Percentiles rank a stretch among this genome's conserved stretches.
Conservation (phyloP, 352 stramenopile species). For the Phytophthora agathidicida region DNA sequence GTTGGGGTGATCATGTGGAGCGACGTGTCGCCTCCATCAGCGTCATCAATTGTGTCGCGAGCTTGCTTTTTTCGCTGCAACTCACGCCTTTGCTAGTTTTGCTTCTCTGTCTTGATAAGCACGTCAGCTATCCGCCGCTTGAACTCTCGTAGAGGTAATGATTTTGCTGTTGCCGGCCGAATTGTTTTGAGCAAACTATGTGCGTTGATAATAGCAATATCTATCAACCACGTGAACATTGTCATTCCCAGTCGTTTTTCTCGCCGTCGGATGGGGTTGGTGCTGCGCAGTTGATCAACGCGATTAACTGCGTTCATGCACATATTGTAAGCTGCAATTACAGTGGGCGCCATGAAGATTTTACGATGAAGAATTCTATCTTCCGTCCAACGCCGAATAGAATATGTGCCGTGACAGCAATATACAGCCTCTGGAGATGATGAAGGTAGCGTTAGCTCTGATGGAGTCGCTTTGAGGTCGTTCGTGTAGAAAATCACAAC, state of each 20-base stretch:
- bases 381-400: conserved; percentile 12
- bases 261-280: conserved; percentile 9
- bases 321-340: conserved; percentile 9
- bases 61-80: background rate
- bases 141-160: conserved; percentile 3
- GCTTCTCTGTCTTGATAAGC: background rate
- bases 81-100: background rate
- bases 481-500: conserved; percentile 21
- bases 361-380: conserved; percentile 12
- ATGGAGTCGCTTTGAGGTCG: conserved; percentile 8
- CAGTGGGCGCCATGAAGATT: conserved; percentile 1
- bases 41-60: conserved; percentile 1
- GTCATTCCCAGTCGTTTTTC: conserved; percentile 13
- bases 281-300: conserved; percentile 16
- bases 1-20: conserved; percentile 16
- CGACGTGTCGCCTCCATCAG: conserved; percentile 5
- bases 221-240: conserved; percentile 14
- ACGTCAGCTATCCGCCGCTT: conserved; percentile 4
- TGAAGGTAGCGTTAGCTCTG: background rate
- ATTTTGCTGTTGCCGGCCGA: background rate
- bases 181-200: conserved; percentile 1
- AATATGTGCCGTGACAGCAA: conserved; percentile 12
- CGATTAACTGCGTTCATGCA: conserved; percentile 18
- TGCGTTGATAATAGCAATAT: conserved; percentile 14
- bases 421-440: conserved; percentile 4